These are phyloP conservation scores for Calocybe cyanea DNA, from an alignment of 768 basidiomycete species.

Conservation along the genomic window DNA sequence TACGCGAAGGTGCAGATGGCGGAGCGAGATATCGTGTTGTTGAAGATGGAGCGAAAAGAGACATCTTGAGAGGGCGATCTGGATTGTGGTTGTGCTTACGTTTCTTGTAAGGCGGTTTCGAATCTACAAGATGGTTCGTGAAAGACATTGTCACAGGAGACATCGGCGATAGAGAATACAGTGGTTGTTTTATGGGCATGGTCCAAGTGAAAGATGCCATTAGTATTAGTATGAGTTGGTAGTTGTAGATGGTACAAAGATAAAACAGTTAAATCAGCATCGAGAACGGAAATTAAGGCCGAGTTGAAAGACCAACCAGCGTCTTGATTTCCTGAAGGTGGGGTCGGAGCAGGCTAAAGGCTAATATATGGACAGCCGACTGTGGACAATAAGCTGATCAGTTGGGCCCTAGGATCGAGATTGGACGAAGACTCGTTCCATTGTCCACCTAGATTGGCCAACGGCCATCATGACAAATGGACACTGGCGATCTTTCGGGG, in stretches of 20 bases:
- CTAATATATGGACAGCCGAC: constrained; percentile 28
- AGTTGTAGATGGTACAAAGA: constrained; percentile 16
- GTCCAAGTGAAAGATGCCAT: background rate
- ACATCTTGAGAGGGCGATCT: constrained; percentile 40
- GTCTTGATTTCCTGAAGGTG: constrained; percentile 19
- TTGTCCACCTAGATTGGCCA: constrained; percentile 19
- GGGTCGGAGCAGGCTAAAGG: constrained; percentile 17
- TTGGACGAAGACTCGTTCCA: constrained; percentile 16
- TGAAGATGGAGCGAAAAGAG: constrained; percentile 45
- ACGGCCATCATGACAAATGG: constrained; percentile 7
- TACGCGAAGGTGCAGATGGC: constrained; percentile 44
- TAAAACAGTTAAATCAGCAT: constrained; percentile 27
- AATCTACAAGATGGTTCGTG: constrained; percentile 39
- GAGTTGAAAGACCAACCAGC: constrained; percentile 24
- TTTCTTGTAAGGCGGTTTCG: constrained; percentile 40
- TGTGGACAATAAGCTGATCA: constrained; percentile 29
- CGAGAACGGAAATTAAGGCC: constrained; percentile 9
- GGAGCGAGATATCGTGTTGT: constrained; percentile 38
- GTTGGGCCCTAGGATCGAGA: constrained; percentile 17
- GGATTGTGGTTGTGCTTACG: constrained; percentile 35
- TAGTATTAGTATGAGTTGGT: constrained; percentile 6
- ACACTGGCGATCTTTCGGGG: constrained; percentile 8
- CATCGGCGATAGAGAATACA: constrained; percentile 11
- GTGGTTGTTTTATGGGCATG: constrained; percentile 10
- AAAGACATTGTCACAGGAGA: constrained; percentile 26